Conservation (phyloP, 2,329 filamentous ascomycete species). For the Diplodia corticola region DNA sequence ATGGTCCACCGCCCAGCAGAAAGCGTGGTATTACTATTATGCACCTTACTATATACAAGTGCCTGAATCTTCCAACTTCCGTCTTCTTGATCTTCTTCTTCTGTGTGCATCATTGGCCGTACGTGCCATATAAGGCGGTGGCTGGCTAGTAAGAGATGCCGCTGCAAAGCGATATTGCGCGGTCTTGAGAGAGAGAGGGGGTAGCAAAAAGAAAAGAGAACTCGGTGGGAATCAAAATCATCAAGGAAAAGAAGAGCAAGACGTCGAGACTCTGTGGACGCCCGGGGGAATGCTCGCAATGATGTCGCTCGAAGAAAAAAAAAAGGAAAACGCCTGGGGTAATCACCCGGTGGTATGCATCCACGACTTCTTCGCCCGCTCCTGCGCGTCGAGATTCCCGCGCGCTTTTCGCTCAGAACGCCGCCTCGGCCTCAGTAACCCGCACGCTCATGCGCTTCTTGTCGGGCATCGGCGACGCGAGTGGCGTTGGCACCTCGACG, state of each 20-base stretch:
- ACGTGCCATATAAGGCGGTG: background rate
- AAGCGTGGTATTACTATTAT: constrained; percentile 17
- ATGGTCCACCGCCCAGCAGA: background rate
- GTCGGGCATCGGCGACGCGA: background rate
- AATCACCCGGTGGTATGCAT: constrained; percentile 15
- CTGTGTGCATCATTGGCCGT: background rate
- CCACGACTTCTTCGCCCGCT: too few species aligned
- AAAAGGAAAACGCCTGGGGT: background rate
- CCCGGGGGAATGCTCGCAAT: background rate
- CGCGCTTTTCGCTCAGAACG: background rate
- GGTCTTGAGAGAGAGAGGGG: background rate
- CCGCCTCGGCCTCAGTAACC: background rate
- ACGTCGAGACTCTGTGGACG: background rate
- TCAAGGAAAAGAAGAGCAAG: background rate
- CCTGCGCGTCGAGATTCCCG: too few species aligned
- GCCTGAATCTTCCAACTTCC: background rate
- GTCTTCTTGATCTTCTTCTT: background rate
- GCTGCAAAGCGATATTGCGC: background rate
- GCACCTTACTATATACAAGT: constrained; percentile 9
- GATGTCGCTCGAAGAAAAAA: background rate
- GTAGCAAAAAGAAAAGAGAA: background rate
- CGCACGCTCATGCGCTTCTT: background rate
- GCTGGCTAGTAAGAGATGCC: background rate
- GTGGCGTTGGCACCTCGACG: constrained; percentile 33
- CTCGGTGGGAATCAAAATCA: constrained; percentile 9